Percentiles rank a stretch among this genome's conserved stretches.
Evolutionary conservation across 352 stramenopile species (phyloP).

Genomic region (Phytopythium boreale): DNA sequence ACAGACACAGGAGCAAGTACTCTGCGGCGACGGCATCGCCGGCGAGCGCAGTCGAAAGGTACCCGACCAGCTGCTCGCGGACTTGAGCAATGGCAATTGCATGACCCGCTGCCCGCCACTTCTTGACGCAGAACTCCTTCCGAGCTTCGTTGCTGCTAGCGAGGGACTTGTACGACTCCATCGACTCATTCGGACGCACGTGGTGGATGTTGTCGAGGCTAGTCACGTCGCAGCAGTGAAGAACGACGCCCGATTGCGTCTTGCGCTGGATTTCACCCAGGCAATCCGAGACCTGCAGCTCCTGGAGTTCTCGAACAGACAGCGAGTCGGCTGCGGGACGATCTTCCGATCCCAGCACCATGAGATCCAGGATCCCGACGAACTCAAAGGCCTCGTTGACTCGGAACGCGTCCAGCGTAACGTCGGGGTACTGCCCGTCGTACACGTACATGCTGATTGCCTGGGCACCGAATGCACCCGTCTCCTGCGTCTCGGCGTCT

Average conservation of each 20-base stretch:
- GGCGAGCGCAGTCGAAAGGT: slow-evolving; percentile 33
- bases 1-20: slow-evolving; percentile 63
- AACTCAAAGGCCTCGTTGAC: slow-evolving; percentile 87
- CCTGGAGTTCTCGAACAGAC: slow-evolving; percentile 33
- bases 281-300: slow-evolving; percentile 64
- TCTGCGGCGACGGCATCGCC: slow-evolving; percentile 60
- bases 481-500: neutral
- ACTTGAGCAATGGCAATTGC: slow-evolving; percentile 18
- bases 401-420: slow-evolving; percentile 55
- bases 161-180: slow-evolving; percentile 26
- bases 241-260: slow-evolving; percentile 40
- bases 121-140: slow-evolving; percentile 27
- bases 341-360: slow-evolving; percentile 30
- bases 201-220: slow-evolving; percentile 38
- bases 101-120: slow-evolving; percentile 30
- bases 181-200: slow-evolving; percentile 43
- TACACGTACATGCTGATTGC: slow-evolving; percentile 74
- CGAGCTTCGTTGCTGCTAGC: slow-evolving; percentile 31
- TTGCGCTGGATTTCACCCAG: slow-evolving; percentile 58
- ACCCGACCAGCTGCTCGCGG: slow-evolving; percentile 35
- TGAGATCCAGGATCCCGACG: slow-evolving; percentile 65
- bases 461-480: slow-evolving; percentile 21
- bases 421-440: slow-evolving; percentile 51
- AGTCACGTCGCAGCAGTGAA: slow-evolving; percentile 62
- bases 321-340: slow-evolving; percentile 10